These are phyloP conservation scores for Intubia oerlemansii DNA, from an alignment of 2,329 filamentous ascomycete genomes.

Conservation along the genomic window DNA sequence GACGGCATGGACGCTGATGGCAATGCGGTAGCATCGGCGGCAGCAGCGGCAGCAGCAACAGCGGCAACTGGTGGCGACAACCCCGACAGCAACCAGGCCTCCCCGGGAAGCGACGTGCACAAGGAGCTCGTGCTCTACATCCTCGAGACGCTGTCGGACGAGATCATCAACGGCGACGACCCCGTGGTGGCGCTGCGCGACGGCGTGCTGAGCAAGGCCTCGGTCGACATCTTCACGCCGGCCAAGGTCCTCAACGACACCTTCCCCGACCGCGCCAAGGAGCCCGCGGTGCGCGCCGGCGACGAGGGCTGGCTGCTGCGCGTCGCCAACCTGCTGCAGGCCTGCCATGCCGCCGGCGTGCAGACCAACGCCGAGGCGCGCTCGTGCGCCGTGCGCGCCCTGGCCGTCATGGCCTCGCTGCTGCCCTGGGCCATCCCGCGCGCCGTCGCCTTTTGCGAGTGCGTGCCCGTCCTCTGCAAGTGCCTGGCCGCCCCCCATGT, in stretches of 20 bases:
- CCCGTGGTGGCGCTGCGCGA: conserved; percentile 65
- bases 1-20: no score
- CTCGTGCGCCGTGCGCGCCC: conserved; percentile 50
- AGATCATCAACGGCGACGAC: conserved; percentile 84
- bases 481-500: conserved; percentile 50
- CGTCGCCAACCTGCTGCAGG: conserved; percentile 50
- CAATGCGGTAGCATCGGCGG: no score
- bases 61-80: conserved; percentile 29
- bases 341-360: conserved; percentile 46
- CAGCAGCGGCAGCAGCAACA: no score
- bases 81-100: no score
- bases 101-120: conserved; percentile 20
- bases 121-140: conserved; percentile 79
- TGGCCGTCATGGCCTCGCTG: conserved; percentile 57
- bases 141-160: conserved; percentile 80
- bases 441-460: conserved; percentile 50
- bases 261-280: conserved; percentile 50
- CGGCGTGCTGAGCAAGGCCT: conserved; percentile 64
- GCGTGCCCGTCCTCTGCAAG: conserved; percentile 48
- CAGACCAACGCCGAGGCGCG: conserved; percentile 45
- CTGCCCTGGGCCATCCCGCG: conserved; percentile 78
- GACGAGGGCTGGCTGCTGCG: conserved; percentile 75
- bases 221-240: conserved; percentile 87
- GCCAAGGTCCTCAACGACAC: conserved; percentile 50
- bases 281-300: conserved; percentile 50